phyloP scores from a whole-genome alignment of 1,284 basidiomycete genomes.

The Pseudozyma flocculosa region DNA sequence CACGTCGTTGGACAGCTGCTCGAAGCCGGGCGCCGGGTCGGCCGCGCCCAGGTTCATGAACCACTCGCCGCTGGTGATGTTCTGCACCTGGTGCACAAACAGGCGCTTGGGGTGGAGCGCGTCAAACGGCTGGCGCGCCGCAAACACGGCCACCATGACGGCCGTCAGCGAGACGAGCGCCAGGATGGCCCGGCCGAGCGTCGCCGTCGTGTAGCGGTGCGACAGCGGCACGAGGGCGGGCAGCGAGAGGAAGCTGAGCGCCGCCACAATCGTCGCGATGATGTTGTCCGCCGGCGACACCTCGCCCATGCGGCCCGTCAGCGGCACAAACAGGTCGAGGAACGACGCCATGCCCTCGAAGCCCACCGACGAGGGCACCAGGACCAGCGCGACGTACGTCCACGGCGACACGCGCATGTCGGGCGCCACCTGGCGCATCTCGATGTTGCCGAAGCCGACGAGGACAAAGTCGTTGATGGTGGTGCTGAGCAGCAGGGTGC shows the following conservation, averaged over 20 bases:
- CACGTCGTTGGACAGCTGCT: slow-evolving; percentile 67
- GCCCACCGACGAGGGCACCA: slow-evolving; percentile 69
- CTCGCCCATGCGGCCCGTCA: slow-evolving; percentile 66
- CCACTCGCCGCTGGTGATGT: slow-evolving; percentile 70
- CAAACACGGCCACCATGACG: slow-evolving; percentile 66
- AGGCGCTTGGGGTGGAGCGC: slow-evolving; percentile 81
- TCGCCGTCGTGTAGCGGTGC: slow-evolving; percentile 67
- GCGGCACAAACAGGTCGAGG: slow-evolving; percentile 83
- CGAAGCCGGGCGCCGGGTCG: slow-evolving; percentile 78
- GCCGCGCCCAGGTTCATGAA: slow-evolving; percentile 79
- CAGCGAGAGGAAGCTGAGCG: slow-evolving; percentile 66
- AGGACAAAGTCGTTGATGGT: slow-evolving; percentile 51
- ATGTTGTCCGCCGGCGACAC: slow-evolving; percentile 73
- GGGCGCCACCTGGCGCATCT: slow-evolving; percentile 31
- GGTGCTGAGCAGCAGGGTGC: slow-evolving; percentile 60
- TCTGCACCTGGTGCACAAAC: slow-evolving; percentile 82
- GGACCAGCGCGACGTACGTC: slow-evolving; percentile 37
- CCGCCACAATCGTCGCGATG: slow-evolving; percentile 67
- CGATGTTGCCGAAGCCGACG: slow-evolving; percentile 40
- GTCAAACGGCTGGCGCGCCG: slow-evolving; percentile 72
- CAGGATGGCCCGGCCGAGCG: slow-evolving; percentile 61
- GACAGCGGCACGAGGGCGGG: slow-evolving; percentile 68
- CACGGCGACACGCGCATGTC: slow-evolving; percentile 44
- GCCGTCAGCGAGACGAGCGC: slow-evolving; percentile 62
- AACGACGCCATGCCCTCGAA: slow-evolving; percentile 71